These are phyloP conservation scores for Cladosporium sp. DNA, from an alignment of 2,329 filamentous ascomycete genomes.

Conservation along the genomic window DNA sequence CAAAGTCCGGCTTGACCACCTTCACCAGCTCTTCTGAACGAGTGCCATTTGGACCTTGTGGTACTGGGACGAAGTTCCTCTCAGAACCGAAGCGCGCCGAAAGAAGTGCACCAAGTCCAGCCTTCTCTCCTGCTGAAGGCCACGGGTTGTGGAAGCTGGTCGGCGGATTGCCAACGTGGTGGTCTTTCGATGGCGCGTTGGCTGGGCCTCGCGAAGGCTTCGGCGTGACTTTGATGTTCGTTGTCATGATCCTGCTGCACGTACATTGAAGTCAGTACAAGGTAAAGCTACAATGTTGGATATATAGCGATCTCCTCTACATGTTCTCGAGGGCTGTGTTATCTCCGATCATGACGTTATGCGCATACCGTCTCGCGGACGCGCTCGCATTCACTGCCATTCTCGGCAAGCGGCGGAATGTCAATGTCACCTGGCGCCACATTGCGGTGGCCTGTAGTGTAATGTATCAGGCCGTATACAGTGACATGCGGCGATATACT, in stretches of 20 bases:
- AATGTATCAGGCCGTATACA: background rate
- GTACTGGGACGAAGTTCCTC: slow-evolving; percentile 52
- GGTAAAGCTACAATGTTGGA: background rate
- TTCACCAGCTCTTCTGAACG: slow-evolving; percentile 45
- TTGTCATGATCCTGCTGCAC: slow-evolving; percentile 6
- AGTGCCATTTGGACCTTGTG: slow-evolving; percentile 36
- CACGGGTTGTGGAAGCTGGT: slow-evolving; percentile 54
- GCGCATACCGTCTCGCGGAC: background rate
- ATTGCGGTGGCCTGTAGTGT: background rate
- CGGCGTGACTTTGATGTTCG: slow-evolving; percentile 4
- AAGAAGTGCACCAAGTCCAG: slow-evolving; percentile 35
- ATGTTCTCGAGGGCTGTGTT: background rate
- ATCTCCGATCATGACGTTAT: slow-evolving; percentile 16
- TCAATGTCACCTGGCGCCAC: background rate
- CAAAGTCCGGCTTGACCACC: slow-evolving; percentile 47
- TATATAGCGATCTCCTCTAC: background rate
- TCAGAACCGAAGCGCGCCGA: slow-evolving; percentile 43
- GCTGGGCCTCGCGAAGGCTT: background rate
- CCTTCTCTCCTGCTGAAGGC: slow-evolving; percentile 44
- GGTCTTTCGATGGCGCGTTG: slow-evolving; percentile 30
- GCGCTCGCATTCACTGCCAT: slow-evolving; percentile 1
- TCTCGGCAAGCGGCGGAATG: slow-evolving; percentile 4
- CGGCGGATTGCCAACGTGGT: slow-evolving; percentile 49
- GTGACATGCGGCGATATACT: background rate
- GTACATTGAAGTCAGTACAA: background rate